Evolutionary conservation across 768 basidiomycete species (phyloP).

Genomic region (Suillus decipiens): DNA sequence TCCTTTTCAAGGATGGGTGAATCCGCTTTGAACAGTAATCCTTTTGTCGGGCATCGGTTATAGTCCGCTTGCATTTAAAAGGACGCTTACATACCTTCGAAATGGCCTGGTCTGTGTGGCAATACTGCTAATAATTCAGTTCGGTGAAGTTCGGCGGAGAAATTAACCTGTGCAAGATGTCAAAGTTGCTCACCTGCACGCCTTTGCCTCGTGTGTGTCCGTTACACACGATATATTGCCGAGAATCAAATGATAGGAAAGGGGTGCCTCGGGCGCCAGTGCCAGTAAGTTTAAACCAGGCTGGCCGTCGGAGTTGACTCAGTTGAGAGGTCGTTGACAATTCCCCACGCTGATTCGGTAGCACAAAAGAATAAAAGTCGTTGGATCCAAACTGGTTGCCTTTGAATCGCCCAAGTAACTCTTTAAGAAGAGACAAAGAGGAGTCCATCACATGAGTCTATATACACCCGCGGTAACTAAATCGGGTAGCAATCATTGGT

Average conservation of each 20-base stretch:
- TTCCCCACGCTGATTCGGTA: not conserved
- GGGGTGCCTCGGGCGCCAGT: not conserved
- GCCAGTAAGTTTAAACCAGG: not conserved
- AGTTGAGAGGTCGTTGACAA: not conserved
- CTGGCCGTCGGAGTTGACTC: not conserved
- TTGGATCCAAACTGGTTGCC: not conserved
- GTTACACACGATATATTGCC: not conserved
- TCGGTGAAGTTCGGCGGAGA: not conserved
- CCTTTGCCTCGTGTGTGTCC: not conserved
- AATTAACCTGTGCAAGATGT: not conserved
- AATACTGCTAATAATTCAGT: not conserved
- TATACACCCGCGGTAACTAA: not conserved
- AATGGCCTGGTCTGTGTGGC: not conserved
- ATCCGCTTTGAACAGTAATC: not conserved
- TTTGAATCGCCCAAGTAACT: not conserved
- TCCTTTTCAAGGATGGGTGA: not conserved
- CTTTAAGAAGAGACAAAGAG: not conserved
- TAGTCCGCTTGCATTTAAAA: not conserved
- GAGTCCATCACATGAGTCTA: not conserved
- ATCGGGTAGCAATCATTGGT: not conserved
- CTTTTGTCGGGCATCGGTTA: not conserved
- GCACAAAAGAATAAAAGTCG: not conserved
- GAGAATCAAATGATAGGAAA: not conserved
- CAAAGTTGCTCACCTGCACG: slow-evolving; percentile 1
- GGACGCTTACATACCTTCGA: not conserved